Percentiles rank a stretch among this genome's conserved stretches.
These are phyloP conservation scores for Mrakiaceae sp. DNA, from an alignment of 1,284 basidiomycete genomes.

Conservation along the genomic window DNA sequence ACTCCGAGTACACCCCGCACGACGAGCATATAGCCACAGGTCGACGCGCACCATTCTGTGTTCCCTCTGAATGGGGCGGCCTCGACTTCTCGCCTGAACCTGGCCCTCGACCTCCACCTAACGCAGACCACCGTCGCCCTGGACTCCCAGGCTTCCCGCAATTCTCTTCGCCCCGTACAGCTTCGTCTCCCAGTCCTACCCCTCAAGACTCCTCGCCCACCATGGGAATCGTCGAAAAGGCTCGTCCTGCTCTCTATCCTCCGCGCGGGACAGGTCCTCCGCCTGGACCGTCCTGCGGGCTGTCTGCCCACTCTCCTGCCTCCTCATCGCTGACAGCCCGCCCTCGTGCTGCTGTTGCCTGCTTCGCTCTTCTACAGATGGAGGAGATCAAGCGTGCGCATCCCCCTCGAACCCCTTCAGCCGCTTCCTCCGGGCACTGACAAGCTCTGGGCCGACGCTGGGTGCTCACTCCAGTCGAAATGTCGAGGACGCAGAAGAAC, in stretches of 20 bases:
- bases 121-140: too few species aligned
- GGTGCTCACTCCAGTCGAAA: slow-evolving; percentile 58
- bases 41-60: too few species aligned
- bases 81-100: too few species aligned
- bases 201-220: slow-evolving; percentile 15
- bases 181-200: too few species aligned
- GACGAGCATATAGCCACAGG: too few species aligned
- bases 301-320: background rate
- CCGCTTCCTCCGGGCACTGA: background rate
- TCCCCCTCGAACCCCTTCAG: background rate
- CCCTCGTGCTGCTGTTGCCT: background rate
- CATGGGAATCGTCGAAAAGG: slow-evolving; percentile 88
- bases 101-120: too few species aligned
- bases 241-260: slow-evolving; percentile 25
- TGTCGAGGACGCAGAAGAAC: slow-evolving; percentile 85
- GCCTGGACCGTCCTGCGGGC: too few species aligned
- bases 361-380: slow-evolving; percentile 43
- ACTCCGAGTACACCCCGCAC: too few species aligned
- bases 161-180: too few species aligned
- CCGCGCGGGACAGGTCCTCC: too few species aligned
- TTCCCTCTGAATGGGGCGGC: too few species aligned
- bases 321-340: background rate
- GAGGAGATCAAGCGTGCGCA: slow-evolving; percentile 81
- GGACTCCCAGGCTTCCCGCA: too few species aligned
- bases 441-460: slow-evolving; percentile 4